Evolutionary conservation across 2,329 filamentous ascomycete species (phyloP), one percentile per base, ranked within the genome.

Genomic region (Fusarium sp.): DNA sequence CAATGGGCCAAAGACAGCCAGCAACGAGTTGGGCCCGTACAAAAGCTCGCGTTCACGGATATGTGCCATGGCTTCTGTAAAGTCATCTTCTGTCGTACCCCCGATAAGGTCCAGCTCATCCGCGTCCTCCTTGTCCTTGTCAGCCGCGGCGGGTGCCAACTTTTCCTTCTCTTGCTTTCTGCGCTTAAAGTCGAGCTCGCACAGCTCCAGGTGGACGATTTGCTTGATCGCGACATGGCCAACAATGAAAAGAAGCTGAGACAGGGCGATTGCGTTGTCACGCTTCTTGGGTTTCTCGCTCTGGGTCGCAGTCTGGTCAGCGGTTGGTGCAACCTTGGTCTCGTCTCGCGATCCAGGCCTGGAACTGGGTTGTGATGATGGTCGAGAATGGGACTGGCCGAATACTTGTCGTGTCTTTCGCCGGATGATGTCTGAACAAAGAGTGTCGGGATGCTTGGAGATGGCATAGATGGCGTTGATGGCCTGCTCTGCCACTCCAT

Each of bases 141-240:
- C 79, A 1, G 75, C 76, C 66, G 82, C 82, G 52, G 78, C 66
- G 0, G 79, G 77, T 3, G 79, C 72, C 12, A 77, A 83, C 80
- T 92, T 93, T 72, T 95, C 91, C 69, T 93, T 92, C 58, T 95
- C 92, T 36, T 91, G 90, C 81, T 99, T 99, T 66, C 94, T 87
- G 50, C 94, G 91, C 81, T 99, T 99, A 78, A 99, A 99, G 76
- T 99, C 95, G 45, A 95, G 87, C 74, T 99, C 95, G 74, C 93
- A 97, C n/a, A 98, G 83, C 71, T 99, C 95, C 10, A 99, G 85
- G 74, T 99, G 95, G 1, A 99, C 96, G 69, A 99, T 99, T 74
- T 99, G 96, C 79, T 99, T 99, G 74, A 99, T 95, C 12, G 95
- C 95, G 43, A 98, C 91, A 72, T 99, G 95, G 0, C 95, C 95